phyloP scores from a whole-genome alignment of 2,329 filamentous ascomycete species.

The Claviceps lovelessii region DNA sequence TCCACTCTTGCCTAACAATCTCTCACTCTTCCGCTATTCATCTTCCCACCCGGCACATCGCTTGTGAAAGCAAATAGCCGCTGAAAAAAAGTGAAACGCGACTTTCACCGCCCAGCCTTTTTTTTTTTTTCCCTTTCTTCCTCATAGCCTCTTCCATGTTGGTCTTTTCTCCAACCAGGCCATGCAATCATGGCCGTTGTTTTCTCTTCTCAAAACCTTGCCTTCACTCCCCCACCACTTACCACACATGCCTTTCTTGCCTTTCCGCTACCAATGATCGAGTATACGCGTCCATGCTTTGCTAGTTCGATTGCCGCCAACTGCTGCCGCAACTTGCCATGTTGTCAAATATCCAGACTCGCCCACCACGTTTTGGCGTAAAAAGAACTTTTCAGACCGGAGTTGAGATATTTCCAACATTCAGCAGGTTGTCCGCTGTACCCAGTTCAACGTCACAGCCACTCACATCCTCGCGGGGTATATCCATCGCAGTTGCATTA shows the following conservation, averaged over 20 bases:
- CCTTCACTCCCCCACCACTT: constrained; percentile 15
- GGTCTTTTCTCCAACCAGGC: background rate
- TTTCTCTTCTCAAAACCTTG: constrained; percentile 7
- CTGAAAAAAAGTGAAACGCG: constrained; percentile 4
- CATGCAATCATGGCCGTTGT: background rate
- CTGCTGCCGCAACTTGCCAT: constrained; percentile 2
- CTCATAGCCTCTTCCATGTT: background rate
- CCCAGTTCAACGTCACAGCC: constrained; percentile 20
- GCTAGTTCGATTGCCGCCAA: constrained; percentile 1
- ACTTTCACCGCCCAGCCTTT: background rate
- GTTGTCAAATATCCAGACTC: background rate
- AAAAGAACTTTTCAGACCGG: background rate
- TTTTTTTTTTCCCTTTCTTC: constrained; percentile 5
- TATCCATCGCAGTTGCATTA: constrained; percentile 28
- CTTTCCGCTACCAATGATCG: constrained; percentile 17
- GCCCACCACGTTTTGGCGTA: background rate
- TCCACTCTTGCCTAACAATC: constrained; percentile 8
- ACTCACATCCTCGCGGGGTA: constrained; percentile 26
- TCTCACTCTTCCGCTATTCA: constrained; percentile 8
- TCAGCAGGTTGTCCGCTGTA: constrained; percentile 1
- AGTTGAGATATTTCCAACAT: background rate
- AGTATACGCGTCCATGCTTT: constrained; percentile 3
- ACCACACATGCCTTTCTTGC: constrained; percentile 10
- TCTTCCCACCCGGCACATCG: constrained; percentile 9
- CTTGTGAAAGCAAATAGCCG: constrained; percentile 9